Evolutionary conservation across 768 basidiomycete species (phyloP).

Genomic region (Rickenella mellea): DNA sequence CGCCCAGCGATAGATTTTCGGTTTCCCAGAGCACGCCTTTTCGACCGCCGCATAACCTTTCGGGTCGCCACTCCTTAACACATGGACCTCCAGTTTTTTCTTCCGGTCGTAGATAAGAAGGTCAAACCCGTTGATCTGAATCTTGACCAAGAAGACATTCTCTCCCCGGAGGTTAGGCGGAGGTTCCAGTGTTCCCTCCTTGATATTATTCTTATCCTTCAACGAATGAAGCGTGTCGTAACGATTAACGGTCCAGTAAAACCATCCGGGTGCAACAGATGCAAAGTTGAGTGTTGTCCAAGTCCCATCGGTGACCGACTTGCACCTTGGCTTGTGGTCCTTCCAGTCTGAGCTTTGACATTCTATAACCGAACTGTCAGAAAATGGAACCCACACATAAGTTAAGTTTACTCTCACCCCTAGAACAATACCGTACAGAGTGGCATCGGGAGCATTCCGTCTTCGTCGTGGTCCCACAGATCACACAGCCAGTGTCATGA

Average conservation of each 20-base stretch:
- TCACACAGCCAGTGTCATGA: conserved; percentile 23
- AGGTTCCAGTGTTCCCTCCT: conserved; percentile 4
- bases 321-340: conserved; percentile 26
- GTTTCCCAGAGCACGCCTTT: background rate
- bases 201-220: conserved; percentile 15
- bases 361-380: conserved; percentile 14
- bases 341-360: conserved; percentile 34
- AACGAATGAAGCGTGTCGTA: conserved; percentile 10
- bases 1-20: conserved; percentile 1
- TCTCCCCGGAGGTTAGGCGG: conserved; percentile 24
- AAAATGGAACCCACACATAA: background rate
- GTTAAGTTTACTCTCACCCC: conserved; percentile 15
- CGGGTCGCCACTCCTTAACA: conserved; percentile 15
- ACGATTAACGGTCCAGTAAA: conserved; percentile 9
- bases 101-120: conserved; percentile 31
- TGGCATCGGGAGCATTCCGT: conserved; percentile 27
- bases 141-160: conserved; percentile 29
- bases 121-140: conserved; percentile 16
- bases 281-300: conserved; percentile 23
- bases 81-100: conserved; percentile 25
- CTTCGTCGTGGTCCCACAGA: conserved; percentile 26
- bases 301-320: conserved; percentile 26
- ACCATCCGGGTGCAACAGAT: conserved; percentile 6
- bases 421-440: conserved; percentile 26
- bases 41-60: conserved; percentile 6